Evolutionary conservation across 2,329 filamentous ascomycete species (phyloP), one percentile per base, ranked within the genome.

Genomic region (Aspergillus fischeri): DNA sequence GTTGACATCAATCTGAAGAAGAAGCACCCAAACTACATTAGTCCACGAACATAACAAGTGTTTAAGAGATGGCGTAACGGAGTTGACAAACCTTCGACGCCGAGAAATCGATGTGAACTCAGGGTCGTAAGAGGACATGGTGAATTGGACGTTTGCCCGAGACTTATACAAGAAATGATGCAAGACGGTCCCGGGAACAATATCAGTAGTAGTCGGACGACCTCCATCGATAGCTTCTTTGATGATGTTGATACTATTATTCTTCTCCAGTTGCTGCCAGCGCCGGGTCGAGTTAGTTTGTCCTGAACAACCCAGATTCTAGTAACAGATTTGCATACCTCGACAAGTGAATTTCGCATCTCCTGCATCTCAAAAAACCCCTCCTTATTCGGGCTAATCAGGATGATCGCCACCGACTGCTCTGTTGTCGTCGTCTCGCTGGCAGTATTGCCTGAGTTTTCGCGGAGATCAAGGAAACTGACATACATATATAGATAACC

Each of bases 401-500:
- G 83, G 35, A 99, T 85, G 58, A 97, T 87, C 25, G 93, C 94
- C n/a, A 96, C 86, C 27, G 85, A 83, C 62, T 94, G 88, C 52
- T 91, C 87, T 51, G 78, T 73, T 21, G 72, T 73, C 57, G 76
- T 73, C 58, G 75, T 73, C 38, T 77, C 71, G 60, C 78, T 69
- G 54, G 70, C 65, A 54, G 75, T 72, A 28, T 73, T 74, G 54
- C 74, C 77, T 32, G 74, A 69, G n/a, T 77, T 78, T 25, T 80
- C 74, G 47, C 81, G 78, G 41, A 84, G 80, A 64, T 91, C 86
- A 60, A 99, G 84, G 73, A 97, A 99, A 78, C 91, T 96, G 70
- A 99, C 94, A 70, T 97, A 99, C 92, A 99, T 97, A 78, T 99
- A 97, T 1, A 99, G 82, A 70, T 96, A 99, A 27, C 94, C 95